Evolutionary conservation across 1,284 basidiomycete species (phyloP), one percentile per base, ranked within the genome.

Genomic region (Austroboletus niveus): DNA sequence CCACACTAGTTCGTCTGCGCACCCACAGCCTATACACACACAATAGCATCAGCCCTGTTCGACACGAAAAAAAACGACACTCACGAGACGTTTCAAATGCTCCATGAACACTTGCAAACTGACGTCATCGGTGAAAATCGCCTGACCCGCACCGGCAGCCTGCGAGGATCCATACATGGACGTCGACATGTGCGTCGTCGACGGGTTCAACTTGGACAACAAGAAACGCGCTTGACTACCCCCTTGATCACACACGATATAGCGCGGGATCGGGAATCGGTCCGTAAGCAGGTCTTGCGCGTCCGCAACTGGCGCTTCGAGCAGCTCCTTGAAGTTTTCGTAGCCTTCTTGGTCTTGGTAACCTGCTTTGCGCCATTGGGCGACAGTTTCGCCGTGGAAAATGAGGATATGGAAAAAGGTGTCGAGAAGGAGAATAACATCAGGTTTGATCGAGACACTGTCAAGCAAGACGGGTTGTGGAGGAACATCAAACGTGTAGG

Each of bases 401-500:
- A 99, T 99, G 64, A 99, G 88, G 61, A 99, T 98, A 71, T 99
- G 97, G 92, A 99, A 99, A 83, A 98, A 99, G 4, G 97, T 99
- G 69, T 99, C 97, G 57, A 99, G 87, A n/a, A 99, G 82, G 35
- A 99, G 83, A 61, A 99, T 90, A 59, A 95, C 93, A 65, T 99
- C 96, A 44, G 92, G 90, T 69, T 96, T 94, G 75, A 99, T 98
- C 45, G 95, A 98, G 34, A 99, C 89, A 53, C 92, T 96, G 77
- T 99, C 97, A 45, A 99, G 85, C 32, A 99, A 78, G 36, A 99
- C 96, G 8, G 97, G 97, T 63, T 95, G 91, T 24, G 97, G 89
- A 14, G 86, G 81, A 2, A 77, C 76, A 67, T 99, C 97, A 68
- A 99, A 93, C 12, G 91, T 91, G 74, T 99, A 99, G 8, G 94